Percentiles rank a stretch among this genome's conserved stretches.
These are phyloP conservation scores for Hyaloscypha variabilis DNA, from an alignment of 495 filamentous ascomycete species.

Conservation along the genomic window DNA sequence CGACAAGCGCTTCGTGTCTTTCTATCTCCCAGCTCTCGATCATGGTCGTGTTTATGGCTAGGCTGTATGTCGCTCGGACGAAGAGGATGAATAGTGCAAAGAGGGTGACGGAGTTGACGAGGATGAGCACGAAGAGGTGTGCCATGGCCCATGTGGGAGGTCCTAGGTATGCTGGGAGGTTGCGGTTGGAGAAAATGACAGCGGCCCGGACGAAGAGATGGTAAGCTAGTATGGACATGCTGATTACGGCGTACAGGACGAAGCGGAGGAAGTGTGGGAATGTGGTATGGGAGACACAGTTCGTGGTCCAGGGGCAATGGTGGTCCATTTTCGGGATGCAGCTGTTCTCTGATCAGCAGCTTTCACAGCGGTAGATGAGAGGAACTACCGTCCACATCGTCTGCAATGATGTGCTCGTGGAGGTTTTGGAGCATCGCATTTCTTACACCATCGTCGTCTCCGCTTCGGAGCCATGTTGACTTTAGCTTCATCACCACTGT, in stretches of 20 bases:
- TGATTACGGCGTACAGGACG: constrained; percentile 62
- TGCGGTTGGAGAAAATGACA: constrained; percentile 65
- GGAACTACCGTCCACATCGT: constrained; percentile 67
- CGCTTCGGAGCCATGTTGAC: constrained; percentile 32
- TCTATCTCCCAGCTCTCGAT: constrained; percentile 96
- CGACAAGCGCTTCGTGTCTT: constrained; percentile 75
- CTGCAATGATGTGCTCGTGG: constrained; percentile 92
- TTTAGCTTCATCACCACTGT: constrained; percentile 23
- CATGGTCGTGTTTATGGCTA: constrained; percentile 63
- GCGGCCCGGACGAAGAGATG: constrained; percentile 56
- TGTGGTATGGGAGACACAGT: constrained; percentile 90
- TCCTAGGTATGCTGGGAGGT: constrained; percentile 82
- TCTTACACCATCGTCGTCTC: constrained; percentile 73
- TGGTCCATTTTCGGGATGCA: constrained; percentile 99
- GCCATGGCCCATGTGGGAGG: constrained; percentile 64
- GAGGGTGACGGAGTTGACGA: constrained; percentile 62
- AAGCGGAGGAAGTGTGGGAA: constrained; percentile 75
- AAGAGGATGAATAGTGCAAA: constrained; percentile 71
- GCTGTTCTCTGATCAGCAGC: constrained; percentile 40
- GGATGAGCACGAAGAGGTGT: constrained; percentile 65
- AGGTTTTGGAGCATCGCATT: constrained; percentile 81
- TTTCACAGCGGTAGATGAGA: not conserved
- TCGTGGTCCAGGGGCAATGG: constrained; percentile 95
- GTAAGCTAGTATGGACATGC: constrained; percentile 60
- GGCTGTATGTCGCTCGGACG: constrained; percentile 42